Base-by-base conservation (phyloP, 768 basidiomycete species). In the Tricholoma matsutake region DNA sequence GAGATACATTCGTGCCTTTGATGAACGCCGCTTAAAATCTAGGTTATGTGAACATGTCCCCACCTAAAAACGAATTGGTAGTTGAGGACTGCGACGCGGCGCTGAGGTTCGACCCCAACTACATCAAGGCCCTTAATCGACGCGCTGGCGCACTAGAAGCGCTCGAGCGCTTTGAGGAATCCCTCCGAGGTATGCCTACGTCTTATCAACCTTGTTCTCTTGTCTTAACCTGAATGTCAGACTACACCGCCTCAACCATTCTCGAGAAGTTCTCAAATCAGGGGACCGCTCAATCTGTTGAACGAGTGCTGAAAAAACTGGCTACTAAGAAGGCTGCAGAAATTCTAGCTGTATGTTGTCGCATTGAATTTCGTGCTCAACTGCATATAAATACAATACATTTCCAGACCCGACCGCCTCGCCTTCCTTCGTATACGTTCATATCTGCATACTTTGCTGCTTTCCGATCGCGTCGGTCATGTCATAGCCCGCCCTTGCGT, bases 241-340 rank as follows among this genome's bases (percentile, higher is more conserved):
- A 99, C 73, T 98, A 88, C 79, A 98, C 96, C 0, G 93, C 96
- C n/a, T 88, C 92, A 0, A 94, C 96, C 14, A 96, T 99, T 64
- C 83, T 99, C 43, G 94, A 96, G 73, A 87, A 89, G 68, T 97
- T 98, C 85, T 82, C 88, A 70, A 94, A 96, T 69, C 85, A 91
- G 63, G 66, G 77, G 0, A 89, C 94, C 1, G 85, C 90, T 4
- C 81, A 86, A 56, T 79, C 91, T 0, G 94, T 98, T 7, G 97
- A 98, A 72, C 86, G 94, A n/a, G 92, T 96, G 18, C 76, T 98
- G 69, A 95, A 96, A 75, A 86, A 87, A 63, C 75, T 97, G 32
- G 83, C 96, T 0, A 75, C 81, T 1, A 78, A 86, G 68, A 88
- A 89, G 72, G 91, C 93, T 0, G 75, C 83, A 16, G 84, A 90